A percentile compares a stretch with the other conserved stretches of the same genome.
Conservation (phyloP, 257 asterid species). For the Solanum okadae region DNA sequence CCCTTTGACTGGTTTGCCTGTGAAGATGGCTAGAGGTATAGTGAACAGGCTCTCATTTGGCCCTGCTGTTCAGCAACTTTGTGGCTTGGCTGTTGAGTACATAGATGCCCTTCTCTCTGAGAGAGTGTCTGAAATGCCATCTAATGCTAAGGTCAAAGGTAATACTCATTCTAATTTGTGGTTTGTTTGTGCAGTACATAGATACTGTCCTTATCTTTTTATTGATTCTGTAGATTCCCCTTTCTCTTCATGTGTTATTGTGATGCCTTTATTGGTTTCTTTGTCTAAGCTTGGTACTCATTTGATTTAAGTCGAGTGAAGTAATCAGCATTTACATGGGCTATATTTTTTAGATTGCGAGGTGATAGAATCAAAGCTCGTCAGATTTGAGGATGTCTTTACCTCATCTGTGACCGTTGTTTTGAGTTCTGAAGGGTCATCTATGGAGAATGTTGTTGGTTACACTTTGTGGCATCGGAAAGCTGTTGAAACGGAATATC, state of each 20-base stretch:
- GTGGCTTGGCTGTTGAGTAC: slow-evolving; percentile 59
- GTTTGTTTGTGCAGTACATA: background rate
- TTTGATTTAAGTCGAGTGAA: background rate
- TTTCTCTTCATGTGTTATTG: background rate
- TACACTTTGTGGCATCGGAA: slow-evolving; percentile 65
- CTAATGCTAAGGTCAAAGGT: slow-evolving; percentile 28
- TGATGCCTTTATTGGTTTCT: background rate
- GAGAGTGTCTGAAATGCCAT: slow-evolving; percentile 22
- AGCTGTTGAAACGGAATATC: slow-evolving; percentile 43
- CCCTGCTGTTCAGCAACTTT: slow-evolving; percentile 69
- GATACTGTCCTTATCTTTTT: background rate
- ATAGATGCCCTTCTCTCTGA: slow-evolving; percentile 43
- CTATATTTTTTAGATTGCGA: slow-evolving; percentile 34
- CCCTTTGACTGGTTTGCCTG: slow-evolving; percentile 83
- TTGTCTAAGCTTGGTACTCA: background rate
- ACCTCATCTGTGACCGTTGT: slow-evolving; percentile 20
- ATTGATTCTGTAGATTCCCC: background rate
- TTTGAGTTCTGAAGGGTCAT: slow-evolving; percentile 17
- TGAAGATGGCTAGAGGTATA: slow-evolving; percentile 90
- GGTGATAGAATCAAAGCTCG: slow-evolving; percentile 25
- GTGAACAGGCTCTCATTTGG: slow-evolving; percentile 93
- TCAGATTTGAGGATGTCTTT: slow-evolving; percentile 43
- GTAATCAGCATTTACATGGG: background rate
- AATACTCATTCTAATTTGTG: background rate
- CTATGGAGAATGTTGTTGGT: slow-evolving; percentile 14